Evolutionary conservation across 129 eudicot genomes (phyloP).

Genomic region (Centella asiatica): DNA sequence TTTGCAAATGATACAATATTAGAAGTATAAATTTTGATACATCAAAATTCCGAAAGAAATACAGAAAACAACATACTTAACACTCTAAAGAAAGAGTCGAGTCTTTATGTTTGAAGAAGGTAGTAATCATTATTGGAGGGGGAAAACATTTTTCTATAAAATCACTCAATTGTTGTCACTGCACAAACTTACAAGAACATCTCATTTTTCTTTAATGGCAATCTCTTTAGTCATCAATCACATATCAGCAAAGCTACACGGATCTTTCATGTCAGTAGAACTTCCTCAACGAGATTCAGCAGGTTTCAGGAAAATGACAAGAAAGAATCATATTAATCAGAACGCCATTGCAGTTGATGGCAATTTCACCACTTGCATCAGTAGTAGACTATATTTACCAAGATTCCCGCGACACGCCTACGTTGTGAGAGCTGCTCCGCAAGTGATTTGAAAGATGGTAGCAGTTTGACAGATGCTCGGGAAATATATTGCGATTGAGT

Average conservation of each 20-base stretch:
- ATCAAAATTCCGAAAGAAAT: no score
- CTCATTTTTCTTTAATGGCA: not conserved
- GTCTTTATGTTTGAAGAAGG: no score
- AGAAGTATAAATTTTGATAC: no score
- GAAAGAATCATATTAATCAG: constrained; percentile 6
- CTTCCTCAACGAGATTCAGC: not conserved
- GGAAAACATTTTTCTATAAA: constrained; percentile 1
- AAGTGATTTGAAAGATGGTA: constrained; percentile 8
- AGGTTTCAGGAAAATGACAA: constrained; percentile 4
- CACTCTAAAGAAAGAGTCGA: no score
- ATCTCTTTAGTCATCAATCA: not conserved
- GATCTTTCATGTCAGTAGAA: not conserved
- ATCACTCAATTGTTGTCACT: constrained; percentile 13
- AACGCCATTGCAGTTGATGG: not conserved
- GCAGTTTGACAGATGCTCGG: not conserved
- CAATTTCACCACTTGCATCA: not conserved
- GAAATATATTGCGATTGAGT: constrained; percentile 3
- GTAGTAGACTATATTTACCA: constrained; percentile 11
- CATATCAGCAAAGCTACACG: not conserved
- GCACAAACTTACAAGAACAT: constrained; percentile 12
- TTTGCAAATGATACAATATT: no score
- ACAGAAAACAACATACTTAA: no score
- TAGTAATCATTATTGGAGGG: no score
- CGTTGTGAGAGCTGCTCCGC: constrained; percentile 3
- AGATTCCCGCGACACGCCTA: not conserved